Base-by-base conservation (phyloP, 805 yeast genomes). In the Ogataea naganishii region DNA sequence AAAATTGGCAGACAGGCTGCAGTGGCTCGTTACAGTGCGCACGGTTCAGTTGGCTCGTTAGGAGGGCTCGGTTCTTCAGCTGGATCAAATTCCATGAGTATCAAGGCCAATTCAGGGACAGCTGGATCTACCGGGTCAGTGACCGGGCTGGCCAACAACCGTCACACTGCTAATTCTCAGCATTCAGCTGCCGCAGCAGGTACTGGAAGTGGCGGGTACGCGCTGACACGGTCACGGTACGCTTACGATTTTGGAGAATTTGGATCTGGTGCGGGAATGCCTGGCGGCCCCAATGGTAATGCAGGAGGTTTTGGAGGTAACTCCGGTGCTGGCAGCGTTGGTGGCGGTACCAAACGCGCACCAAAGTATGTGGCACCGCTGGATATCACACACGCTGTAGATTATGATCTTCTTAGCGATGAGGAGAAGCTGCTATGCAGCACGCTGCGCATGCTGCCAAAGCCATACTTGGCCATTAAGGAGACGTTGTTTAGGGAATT, bases 381-480 rank as follows among this genome's bases (percentile, higher is more conserved):
- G 39, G 92, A 82, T 44, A 80, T 82, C 15, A 68, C 77, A 26
- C 80, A 75, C 40, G 78, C 95, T 0, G 72, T 86, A 2, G 97
- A 92, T 50, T 82, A 71, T 36, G 86, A 83, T 23, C 57, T 92
- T 33, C 60, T 92, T 28, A 80, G 94, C 1, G 72, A 75, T n/a
- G 95, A 84, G 33, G 99, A 92, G 51, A 89, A 80, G 51, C 75
- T 72, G 32, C 58, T 92, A 27, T 94, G 98, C 58, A 67, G 88
- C 4, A 80, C 75, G 28, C 63, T 94, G 37, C 73, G 94, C 38
- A 79, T 94, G 8, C 58, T 81, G 33, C 98, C 99, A 11, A 89
- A 92, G 52, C 94, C 97, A 3, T 92, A 89, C 48, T 61, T 92
- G 37, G 95, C 94, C 3, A 83, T 92, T 39, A 92, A 92, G 49